Evolutionary conservation across 306 rosid species (phyloP).

Genomic region (Urtica urens): DNA sequence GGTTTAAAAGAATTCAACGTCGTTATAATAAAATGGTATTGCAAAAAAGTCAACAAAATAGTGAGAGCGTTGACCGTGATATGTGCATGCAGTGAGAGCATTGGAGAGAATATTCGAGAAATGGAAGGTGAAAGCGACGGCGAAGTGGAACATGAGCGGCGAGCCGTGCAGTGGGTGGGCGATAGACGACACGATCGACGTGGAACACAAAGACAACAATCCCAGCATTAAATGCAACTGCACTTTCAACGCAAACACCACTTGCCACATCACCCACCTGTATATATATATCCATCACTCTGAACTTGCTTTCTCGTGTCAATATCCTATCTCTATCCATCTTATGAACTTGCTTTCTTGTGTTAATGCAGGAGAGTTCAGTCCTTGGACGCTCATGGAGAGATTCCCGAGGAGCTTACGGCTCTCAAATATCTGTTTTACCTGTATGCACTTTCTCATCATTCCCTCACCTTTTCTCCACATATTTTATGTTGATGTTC

Average conservation of each 20-base stretch:
- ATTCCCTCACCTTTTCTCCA: background rate
- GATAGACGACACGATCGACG: background rate
- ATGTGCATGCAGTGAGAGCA: constrained; percentile 14
- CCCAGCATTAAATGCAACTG: constrained; percentile 16
- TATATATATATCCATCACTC: background rate
- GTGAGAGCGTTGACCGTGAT: background rate
- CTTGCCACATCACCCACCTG: constrained; percentile 22
- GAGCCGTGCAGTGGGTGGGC: constrained; percentile 26
- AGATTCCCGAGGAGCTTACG: constrained; percentile 12
- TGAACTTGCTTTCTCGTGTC: background rate
- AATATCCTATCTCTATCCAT: background rate
- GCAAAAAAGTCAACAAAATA: too few relatives aligned
- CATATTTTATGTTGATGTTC: background rate
- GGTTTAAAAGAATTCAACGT: too few relatives aligned
- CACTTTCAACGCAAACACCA: background rate
- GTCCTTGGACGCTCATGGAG: constrained; percentile 6
- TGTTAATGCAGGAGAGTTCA: constrained; percentile 19
- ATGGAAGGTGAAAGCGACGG: constrained; percentile 8
- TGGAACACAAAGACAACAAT: background rate
- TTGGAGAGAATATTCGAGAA: constrained; percentile 18
- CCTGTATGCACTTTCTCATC: constrained; percentile 9
- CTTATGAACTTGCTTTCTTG: background rate
- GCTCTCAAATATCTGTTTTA: constrained; percentile 6
- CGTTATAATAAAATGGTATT: too few relatives aligned
- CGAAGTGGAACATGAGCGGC: constrained; percentile 21